Base-by-base conservation (phyloP, 805 yeast species). In the Naumovozyma castellii region DNA sequence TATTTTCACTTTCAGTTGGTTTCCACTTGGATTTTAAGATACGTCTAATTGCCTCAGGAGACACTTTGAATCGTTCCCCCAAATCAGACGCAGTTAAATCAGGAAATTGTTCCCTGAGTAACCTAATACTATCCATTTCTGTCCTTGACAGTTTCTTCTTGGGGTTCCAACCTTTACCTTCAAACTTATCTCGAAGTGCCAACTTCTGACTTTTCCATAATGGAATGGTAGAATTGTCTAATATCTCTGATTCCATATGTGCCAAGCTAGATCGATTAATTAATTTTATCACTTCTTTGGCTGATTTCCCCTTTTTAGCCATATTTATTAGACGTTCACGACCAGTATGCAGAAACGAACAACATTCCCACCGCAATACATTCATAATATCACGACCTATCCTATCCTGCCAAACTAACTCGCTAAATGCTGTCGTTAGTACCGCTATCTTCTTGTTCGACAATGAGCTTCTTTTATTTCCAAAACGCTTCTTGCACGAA, bases 21-120 rank as follows among this genome's bases (percentile, higher is more conserved):
- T 57, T 61, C 94, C 95, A 88, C 30, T 71, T 75, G 4, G 90
- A 78, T 54, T 76, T 78, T 47, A 88, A 56, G 15, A 88, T 85
- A 46, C 95, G 72, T 43, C 95, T 67, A 2, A 87, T 73, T 0
- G 88, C 84, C 48, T 87, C 94, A 1, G 94, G 90, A 1, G 92
- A 81, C 4, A 85, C 70, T 36, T 72, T 66, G 60, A 81, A 87
- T 53, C 71, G 72, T 25, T 71, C 65, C 0, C 86, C 80, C 4
- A 88, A 56, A 33, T 76, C 80, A 2, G 65, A 63, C 2, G 80
- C 70, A 3, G 72, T 73, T 38, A 83, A 46, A n/a, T 72, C 68
- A 0, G 96, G 95, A 45, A 65, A 52, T 20, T 70, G 64, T 12
- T 59, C 60, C 49, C 76, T 81, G 35, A 86, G 50, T 3, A 66